These are phyloP conservation scores for Suillus plorans DNA, from an alignment of 768 basidiomycete species.

Conservation along the genomic window DNA sequence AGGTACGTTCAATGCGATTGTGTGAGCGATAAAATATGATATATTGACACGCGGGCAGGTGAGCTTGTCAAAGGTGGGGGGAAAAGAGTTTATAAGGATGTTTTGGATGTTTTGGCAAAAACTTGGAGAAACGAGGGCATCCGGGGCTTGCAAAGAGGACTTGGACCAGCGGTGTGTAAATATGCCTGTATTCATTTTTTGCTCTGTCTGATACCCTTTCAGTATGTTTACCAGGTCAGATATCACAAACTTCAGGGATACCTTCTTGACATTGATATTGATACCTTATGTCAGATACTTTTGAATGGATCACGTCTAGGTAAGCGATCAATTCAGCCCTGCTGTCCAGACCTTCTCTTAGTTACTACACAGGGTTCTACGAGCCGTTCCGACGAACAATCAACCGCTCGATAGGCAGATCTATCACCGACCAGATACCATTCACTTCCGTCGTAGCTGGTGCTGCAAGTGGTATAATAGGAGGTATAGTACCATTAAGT, in stretches of 20 bases:
- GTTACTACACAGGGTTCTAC: constrained; percentile 71
- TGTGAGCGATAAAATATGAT: background rate
- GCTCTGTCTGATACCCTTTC: constrained; percentile 12
- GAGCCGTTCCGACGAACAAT: constrained; percentile 79
- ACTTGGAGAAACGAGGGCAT: constrained; percentile 90
- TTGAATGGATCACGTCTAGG: constrained; percentile 90
- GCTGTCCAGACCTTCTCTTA: constrained; percentile 11
- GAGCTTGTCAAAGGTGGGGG: constrained; percentile 79
- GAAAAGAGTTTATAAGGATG: constrained; percentile 81
- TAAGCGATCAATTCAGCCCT: constrained; percentile 24
- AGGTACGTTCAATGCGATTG: constrained; percentile 28
- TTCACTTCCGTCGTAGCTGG: constrained; percentile 84
- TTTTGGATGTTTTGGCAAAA: constrained; percentile 81
- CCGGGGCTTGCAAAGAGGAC: constrained; percentile 89
- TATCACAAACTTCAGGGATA: background rate
- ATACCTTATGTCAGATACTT: constrained; percentile 56
- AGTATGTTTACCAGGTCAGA: constrained; percentile 92
- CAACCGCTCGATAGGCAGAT: constrained; percentile 68
- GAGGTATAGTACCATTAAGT: constrained; percentile 49
- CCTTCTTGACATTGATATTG: too few species aligned
- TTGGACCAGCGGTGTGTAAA: constrained; percentile 76
- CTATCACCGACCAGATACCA: constrained; percentile 63
- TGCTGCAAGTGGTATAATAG: constrained; percentile 86
- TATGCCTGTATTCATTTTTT: constrained; percentile 9
- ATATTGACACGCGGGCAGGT: constrained; percentile 26